A percentile compares a stretch with the other conserved stretches of the same genome.
Conservation (phyloP, 257 asterid species). For the Agastache rugosa region DNA sequence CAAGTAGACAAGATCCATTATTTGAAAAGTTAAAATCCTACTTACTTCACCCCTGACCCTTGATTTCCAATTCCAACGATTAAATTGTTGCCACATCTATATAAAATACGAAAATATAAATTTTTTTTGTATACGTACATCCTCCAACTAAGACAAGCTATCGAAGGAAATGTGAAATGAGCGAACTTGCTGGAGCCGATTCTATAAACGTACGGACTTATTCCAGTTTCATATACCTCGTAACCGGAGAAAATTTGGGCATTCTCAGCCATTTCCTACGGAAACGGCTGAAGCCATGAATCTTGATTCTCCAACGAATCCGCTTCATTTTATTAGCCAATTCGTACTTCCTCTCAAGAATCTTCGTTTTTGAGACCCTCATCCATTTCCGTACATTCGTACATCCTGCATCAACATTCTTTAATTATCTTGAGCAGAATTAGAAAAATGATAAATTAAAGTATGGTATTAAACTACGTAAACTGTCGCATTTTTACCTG, state of each 20-base stretch:
- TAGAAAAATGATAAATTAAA: not conserved
- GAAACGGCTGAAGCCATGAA: slow-evolving; percentile 62
- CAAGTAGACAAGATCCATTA: no score
- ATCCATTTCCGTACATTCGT: slow-evolving; percentile 57
- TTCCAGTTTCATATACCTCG: slow-evolving; percentile 59
- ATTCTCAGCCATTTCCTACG: slow-evolving; percentile 59
- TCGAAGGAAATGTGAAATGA: not conserved
- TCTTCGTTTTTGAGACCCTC: slow-evolving; percentile 55
- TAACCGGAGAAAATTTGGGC: slow-evolving; percentile 63
- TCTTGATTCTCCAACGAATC: slow-evolving; percentile 71
- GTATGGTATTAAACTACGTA: not conserved
- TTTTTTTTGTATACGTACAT: not conserved
- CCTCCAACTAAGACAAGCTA: no score
- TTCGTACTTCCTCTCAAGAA: slow-evolving; percentile 46
- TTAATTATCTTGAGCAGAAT: not conserved
- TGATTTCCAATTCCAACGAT: no score
- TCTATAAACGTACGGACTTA: no score
- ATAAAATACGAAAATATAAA: not conserved
- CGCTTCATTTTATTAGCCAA: slow-evolving; percentile 61
- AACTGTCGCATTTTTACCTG: not conserved
- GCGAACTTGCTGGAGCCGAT: no score
- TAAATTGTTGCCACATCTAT: no score
- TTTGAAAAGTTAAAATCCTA: no score
- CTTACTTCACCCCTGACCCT: no score
- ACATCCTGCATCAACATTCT: slow-evolving; percentile 54